Evolutionary conservation across 1,139 yeast species (phyloP).

Genomic region (Debaryomyces fabryi): DNA sequence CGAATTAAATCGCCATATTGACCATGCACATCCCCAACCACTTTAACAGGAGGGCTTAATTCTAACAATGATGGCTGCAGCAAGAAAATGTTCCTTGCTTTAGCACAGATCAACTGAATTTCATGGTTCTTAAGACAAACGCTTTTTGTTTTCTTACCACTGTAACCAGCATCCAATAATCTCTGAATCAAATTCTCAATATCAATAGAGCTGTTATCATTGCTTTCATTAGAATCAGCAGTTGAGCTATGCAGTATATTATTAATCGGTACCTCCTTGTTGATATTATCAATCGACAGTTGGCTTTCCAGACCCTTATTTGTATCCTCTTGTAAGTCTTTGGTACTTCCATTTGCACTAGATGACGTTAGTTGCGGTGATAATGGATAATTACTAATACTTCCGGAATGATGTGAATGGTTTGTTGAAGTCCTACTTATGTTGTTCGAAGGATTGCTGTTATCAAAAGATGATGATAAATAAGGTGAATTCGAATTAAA

Average conservation of each 20-base stretch:
- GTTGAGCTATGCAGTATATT: neutral
- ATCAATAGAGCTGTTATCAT: constrained; percentile 48
- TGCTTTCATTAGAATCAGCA: neutral
- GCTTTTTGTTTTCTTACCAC: constrained; percentile 87
- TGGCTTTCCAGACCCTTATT: neutral
- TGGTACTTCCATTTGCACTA: constrained; percentile 3
- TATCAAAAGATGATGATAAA: constrained; percentile 6
- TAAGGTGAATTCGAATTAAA: constrained; percentile 9
- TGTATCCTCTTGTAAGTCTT: neutral
- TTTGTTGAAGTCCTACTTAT: constrained; percentile 38
- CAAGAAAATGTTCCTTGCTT: constrained; percentile 67
- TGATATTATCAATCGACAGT: neutral
- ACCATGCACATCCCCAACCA: constrained; percentile 88
- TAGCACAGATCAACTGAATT: constrained; percentile 81
- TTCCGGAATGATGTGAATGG: constrained; percentile 35
- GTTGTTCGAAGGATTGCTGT: neutral
- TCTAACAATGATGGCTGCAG: constrained; percentile 77
- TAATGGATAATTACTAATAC: constrained; percentile 23
- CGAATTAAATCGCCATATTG: constrained; percentile 77
- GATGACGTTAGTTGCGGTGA: constrained; percentile 28
- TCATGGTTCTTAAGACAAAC: constrained; percentile 88
- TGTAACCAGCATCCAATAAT: constrained; percentile 90
- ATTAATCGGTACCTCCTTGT: neutral
- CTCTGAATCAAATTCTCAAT: constrained; percentile 89
- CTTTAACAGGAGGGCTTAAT: constrained; percentile 80